Conservation (phyloP, 352 stramenopile species). For the Chrysophaeum taylorii region DNA sequence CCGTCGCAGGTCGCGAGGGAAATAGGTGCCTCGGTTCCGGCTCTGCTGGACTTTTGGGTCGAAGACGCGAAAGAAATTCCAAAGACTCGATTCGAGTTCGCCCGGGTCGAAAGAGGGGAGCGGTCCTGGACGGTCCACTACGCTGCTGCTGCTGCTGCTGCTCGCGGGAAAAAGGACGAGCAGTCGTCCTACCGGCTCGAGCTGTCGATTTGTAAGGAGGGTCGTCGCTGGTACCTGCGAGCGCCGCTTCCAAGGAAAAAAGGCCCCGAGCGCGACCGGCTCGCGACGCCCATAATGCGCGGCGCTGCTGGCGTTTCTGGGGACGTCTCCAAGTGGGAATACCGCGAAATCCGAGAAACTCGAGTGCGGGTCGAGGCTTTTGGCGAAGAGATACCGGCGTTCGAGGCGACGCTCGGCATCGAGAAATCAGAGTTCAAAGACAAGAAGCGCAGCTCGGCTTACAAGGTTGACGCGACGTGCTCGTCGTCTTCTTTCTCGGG, state of each 20-base stretch:
- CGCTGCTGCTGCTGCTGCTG: conserved; percentile 1
- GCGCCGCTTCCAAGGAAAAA: conserved; percentile 11
- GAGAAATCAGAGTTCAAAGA: conserved; percentile 22
- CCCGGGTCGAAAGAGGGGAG: too few species aligned
- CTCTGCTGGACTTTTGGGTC: too few species aligned
- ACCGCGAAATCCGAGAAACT: too few species aligned
- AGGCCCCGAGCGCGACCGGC: conserved; percentile 16
- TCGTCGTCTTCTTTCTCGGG: conserved; percentile 26
- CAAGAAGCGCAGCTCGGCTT: conserved; percentile 18
- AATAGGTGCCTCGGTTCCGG: neutral
- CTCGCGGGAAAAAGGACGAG: too few species aligned
- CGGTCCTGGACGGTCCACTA: conserved; percentile 13
- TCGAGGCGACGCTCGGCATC: neutral
- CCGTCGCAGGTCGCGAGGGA: neutral
- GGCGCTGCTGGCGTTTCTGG: neutral
- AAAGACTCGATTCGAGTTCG: too few species aligned
- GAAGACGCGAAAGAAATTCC: too few species aligned
- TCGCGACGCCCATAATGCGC: conserved; percentile 19
- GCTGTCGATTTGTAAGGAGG: conserved; percentile 8
- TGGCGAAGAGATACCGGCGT: too few species aligned
- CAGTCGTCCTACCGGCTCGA: too few species aligned
- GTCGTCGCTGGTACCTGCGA: conserved; percentile 22
- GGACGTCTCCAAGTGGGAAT: neutral
- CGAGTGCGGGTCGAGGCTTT: too few species aligned
- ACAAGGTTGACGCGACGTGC: too few species aligned